Evolutionary conservation across 805 yeast species (phyloP), one percentile per base, ranked within the genome.

Genomic region (Danielozyma ontarioensis): DNA sequence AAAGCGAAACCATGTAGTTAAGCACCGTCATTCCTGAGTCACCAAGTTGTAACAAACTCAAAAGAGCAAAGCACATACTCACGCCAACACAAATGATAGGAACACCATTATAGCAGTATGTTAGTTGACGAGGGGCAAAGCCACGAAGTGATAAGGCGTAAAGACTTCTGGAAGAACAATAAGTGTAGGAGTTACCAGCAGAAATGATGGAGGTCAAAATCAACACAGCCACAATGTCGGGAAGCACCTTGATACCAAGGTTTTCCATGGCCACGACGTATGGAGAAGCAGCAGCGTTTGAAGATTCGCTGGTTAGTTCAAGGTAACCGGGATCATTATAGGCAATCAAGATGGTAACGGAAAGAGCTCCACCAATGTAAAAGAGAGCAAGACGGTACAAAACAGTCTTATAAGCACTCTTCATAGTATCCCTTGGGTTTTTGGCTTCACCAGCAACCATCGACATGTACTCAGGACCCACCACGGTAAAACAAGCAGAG

Each of bases 151-250:
- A 74, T 42, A 85, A 62, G 24, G 84, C 83, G 51, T 81, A 83
- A 13, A 81, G 61, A 8, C 83, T 76, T 70, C 95, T 73, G 14
- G 93, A 76, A 18, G 84, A 83, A 53, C 80, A 78, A 59, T 83
- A 83, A 49, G 85, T 66, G 58, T 80, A 88, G 2, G 88, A 80
- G 61, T 83, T 85, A 8, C 84, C 80, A 29, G 94, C 94, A 10
- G 90, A 82, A 53, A 84, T 74, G 37, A 85, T 87, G 43, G 84
- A 82, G 25, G 83, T 59, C 50, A 87, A 59, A 44, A 87, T 81
- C 55, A 85, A 79, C 2, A 80, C 90, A 55, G 86, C 87, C 49
- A 87, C 68, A 31, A 87, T 70, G 44, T 80, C 82, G 24, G 88
- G 88, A 41, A 86, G 62, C 1, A 76, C 89, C 7, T 54, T 48